phyloP scores from a whole-genome alignment of 371 early-diverging fungal genomes.

The Rhizomucor pusillus region DNA sequence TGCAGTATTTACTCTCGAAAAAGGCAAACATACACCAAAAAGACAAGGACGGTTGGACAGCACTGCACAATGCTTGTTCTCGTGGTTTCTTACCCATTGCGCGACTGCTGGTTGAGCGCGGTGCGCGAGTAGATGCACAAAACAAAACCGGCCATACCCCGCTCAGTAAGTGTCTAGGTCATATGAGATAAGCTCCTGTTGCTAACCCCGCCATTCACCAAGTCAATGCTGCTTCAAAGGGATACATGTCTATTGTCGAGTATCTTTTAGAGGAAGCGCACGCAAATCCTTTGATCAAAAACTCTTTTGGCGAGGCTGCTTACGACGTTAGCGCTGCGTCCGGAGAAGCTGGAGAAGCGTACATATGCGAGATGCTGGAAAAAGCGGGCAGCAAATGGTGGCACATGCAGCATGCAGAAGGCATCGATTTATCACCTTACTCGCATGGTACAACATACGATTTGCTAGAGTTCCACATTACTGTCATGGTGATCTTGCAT shows the following conservation, averaged over 20 bases:
- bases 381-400: slow-evolving; percentile 53
- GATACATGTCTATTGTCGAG: slow-evolving; percentile 63
- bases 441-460: slow-evolving; percentile 27
- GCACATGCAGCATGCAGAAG: slow-evolving; percentile 30
- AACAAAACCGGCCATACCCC: slow-evolving; percentile 75
- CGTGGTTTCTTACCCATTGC: slow-evolving; percentile 62
- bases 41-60: slow-evolving; percentile 87
- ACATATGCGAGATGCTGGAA: slow-evolving; percentile 69
- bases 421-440: slow-evolving; percentile 9
- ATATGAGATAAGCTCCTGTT: not conserved
- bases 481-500: slow-evolving; percentile 60
- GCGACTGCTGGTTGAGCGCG: slow-evolving; percentile 54
- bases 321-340: slow-evolving; percentile 78
- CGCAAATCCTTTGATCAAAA: slow-evolving; percentile 67
- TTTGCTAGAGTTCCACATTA: slow-evolving; percentile 56
- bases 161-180: slow-evolving; percentile 55
- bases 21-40: slow-evolving; percentile 64
- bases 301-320: slow-evolving; percentile 73
- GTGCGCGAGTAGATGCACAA: slow-evolving; percentile 60
- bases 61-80: slow-evolving; percentile 79
- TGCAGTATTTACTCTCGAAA: slow-evolving; percentile 59
- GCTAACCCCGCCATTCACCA: not conserved
- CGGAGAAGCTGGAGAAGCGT: slow-evolving; percentile 51
- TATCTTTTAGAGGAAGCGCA: slow-evolving; percentile 60
- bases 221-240: slow-evolving; percentile 81